phyloP scores from a whole-genome alignment of 352 stramenopile species.

The Phytophthora rubi region DNA sequence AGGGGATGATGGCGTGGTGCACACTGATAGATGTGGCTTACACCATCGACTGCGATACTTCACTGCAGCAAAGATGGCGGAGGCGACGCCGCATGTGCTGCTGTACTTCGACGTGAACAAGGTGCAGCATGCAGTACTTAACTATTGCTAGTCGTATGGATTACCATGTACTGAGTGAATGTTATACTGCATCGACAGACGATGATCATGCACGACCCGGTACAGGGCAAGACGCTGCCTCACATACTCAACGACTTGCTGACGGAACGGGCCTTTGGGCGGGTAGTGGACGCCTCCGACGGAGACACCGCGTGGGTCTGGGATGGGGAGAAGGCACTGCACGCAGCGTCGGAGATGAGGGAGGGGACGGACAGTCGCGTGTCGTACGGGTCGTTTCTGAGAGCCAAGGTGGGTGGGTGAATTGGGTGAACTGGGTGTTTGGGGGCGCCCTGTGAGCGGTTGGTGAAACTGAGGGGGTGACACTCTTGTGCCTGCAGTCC shows the following conservation, averaged over 20 bases:
- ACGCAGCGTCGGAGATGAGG: neutral
- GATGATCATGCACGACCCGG: conserved; percentile 83
- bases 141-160: neutral
- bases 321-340: conserved; percentile 44
- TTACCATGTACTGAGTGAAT: neutral
- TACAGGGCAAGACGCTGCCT: conserved; percentile 77
- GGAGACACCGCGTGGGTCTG: conserved; percentile 50
- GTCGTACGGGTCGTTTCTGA: conserved; percentile 72
- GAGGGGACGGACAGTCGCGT: conserved; percentile 20
- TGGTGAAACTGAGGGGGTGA: conserved; percentile 8
- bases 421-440: neutral
- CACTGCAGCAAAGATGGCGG: neutral
- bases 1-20: too few relatives aligned
- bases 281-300: conserved; percentile 22
- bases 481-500: conserved; percentile 41
- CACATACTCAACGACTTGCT: conserved; percentile 83
- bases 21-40: neutral
- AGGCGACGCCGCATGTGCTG: conserved; percentile 50
- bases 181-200: conserved; percentile 45
- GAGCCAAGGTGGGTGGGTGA: conserved; percentile 46
- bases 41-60: neutral
- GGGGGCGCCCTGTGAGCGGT: neutral
- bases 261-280: conserved; percentile 58
- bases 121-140: conserved; percentile 23
- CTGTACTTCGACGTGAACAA: conserved; percentile 89